Evolutionary conservation across 116 monocot genomes (phyloP).

Genomic region (Trichopus zeylanicus): DNA sequence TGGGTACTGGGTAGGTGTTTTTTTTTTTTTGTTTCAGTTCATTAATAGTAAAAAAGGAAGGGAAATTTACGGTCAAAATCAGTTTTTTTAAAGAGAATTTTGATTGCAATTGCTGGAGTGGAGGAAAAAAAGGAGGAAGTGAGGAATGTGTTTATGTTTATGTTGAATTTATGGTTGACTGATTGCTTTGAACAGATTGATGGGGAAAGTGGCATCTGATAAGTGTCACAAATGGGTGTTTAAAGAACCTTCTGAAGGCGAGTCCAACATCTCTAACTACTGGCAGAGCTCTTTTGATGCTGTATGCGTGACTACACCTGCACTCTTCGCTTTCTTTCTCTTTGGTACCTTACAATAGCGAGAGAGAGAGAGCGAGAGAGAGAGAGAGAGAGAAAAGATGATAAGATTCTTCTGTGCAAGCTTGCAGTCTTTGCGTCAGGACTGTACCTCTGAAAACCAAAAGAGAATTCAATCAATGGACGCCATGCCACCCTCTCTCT

Average conservation of each 20-base stretch:
- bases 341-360: not conserved
- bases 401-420: not conserved
- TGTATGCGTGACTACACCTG: conserved; percentile 33
- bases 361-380: conserved; percentile 2
- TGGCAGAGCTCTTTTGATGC: conserved; percentile 99
- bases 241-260: conserved; percentile 95
- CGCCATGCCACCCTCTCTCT: conserved; percentile 5
- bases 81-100: too few species aligned
- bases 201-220: conserved; percentile 98
- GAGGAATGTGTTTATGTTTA: conserved; percentile 3
- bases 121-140: too few species aligned
- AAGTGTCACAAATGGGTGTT: conserved; percentile 99
- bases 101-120: too few species aligned
- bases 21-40: too few species aligned
- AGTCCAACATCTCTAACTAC: conserved; percentile 97
- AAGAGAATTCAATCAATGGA: conserved; percentile 25
- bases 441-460: conserved; percentile 6
- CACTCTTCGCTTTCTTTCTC: conserved; percentile 7
- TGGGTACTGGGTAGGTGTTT: conserved; percentile 84
- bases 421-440: conserved; percentile 17
- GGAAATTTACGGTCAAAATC: too few species aligned
- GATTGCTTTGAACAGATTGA: conserved; percentile 53
- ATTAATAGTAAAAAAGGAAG: too few species aligned
- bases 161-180: conserved; percentile 20
- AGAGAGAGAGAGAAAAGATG: conserved; percentile 7